Conservation (phyloP, 148 eudicot species). For the Rhododendron simsii region DNA sequence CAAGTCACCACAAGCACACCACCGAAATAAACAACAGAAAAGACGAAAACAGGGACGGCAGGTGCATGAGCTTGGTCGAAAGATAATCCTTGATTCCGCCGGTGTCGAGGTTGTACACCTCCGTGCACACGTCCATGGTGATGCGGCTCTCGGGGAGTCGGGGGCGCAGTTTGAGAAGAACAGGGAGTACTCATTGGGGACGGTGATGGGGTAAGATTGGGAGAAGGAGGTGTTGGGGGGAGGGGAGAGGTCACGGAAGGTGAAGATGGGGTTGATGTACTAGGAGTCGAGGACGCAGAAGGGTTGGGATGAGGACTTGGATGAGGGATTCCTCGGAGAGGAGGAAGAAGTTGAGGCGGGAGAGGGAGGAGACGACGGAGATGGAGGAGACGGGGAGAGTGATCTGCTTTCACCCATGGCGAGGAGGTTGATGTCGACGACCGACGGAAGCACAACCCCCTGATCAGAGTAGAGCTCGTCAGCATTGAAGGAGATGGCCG, state of each 20-base stretch:
- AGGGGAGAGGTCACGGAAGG: constrained; percentile 69
- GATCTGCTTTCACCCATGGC: too few species aligned
- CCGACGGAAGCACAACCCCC: too few species aligned
- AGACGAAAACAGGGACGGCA: constrained; percentile 57
- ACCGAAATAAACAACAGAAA: constrained; percentile 41
- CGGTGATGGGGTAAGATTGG: constrained; percentile 34
- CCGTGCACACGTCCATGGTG: constrained; percentile 65
- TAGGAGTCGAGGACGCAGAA: constrained; percentile 71
- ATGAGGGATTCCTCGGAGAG: constrained; percentile 72
- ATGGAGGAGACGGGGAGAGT: constrained; percentile 53
- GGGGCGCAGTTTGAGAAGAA: constrained; percentile 83
- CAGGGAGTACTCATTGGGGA: constrained; percentile 67
- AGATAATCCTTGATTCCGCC: constrained; percentile 57
- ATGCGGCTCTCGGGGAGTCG: constrained; percentile 32
- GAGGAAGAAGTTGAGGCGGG: constrained; percentile 70
- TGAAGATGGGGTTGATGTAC: constrained; percentile 49
- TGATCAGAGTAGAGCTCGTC: too few species aligned
- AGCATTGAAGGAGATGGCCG: too few species aligned
- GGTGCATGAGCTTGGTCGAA: constrained; percentile 66
- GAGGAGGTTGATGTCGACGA: too few species aligned
- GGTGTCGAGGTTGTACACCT: constrained; percentile 58
- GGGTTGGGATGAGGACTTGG: constrained; percentile 47
- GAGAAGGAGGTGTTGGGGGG: constrained; percentile 59
- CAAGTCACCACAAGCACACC: too few species aligned
- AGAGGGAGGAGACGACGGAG: constrained; percentile 43